These are phyloP conservation scores for Trifolium fragiferum DNA, from an alignment of 306 rosid species.

Conservation along the genomic window DNA sequence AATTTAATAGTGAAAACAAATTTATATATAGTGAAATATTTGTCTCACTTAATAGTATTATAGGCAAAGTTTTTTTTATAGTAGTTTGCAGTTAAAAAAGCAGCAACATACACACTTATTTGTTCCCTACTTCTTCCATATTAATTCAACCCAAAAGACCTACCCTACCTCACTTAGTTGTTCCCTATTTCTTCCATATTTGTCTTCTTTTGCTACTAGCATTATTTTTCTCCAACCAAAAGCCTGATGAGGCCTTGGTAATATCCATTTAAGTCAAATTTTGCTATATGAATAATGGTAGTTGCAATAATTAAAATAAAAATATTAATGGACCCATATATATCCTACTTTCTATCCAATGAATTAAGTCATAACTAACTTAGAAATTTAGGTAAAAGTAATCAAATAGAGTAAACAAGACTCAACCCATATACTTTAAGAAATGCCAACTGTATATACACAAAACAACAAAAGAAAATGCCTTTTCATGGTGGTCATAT, in stretches of 20 bases:
- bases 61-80: too few relatives aligned
- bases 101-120: slow-evolving; percentile 6
- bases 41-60: too few relatives aligned
- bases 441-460: slow-evolving; percentile 41
- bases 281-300: neutral
- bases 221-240: slow-evolving; percentile 23
- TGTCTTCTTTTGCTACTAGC: slow-evolving; percentile 11
- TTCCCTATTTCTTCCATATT: slow-evolving; percentile 13
- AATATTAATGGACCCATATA: slow-evolving; percentile 26
- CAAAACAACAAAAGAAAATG: slow-evolving; percentile 36
- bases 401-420: slow-evolving; percentile 27
- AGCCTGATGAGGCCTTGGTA: neutral
- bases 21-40: too few relatives aligned
- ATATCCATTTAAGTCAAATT: slow-evolving; percentile 29
- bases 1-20: too few relatives aligned
- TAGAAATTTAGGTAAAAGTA: slow-evolving; percentile 13
- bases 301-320: slow-evolving; percentile 37
- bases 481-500: slow-evolving; percentile 35
- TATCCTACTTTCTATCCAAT: slow-evolving; percentile 16
- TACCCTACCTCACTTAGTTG: slow-evolving; percentile 32
- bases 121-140: slow-evolving; percentile 12
- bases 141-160: slow-evolving; percentile 19
- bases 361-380: slow-evolving; percentile 20
- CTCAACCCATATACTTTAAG: slow-evolving; percentile 34
- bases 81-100: neutral